Base-by-base conservation (phyloP, 768 basidiomycete genomes). In the Mycena rosella region DNA sequence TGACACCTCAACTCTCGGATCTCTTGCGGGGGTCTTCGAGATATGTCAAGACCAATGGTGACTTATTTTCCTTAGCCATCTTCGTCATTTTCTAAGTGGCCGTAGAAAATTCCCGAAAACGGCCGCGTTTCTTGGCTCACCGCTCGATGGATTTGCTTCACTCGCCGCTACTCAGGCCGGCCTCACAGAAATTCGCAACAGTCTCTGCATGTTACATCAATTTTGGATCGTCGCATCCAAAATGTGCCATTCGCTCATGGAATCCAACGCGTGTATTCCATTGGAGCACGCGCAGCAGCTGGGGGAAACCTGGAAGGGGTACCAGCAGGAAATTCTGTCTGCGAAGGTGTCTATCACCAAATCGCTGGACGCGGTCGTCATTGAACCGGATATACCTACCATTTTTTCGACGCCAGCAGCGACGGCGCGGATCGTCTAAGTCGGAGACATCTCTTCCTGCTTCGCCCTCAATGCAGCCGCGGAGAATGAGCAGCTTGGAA, bases 391-490 rank as follows among this genome's bases (percentile, higher is more conserved):
- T n/a, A n/a, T n/a, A n/a, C 20, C 42, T 48, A 1, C n/a, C n/a
- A n/a, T n/a, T n/a, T 40, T 38, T 15, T 20, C 67, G 61, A 38
- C 67, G 67, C 10, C 49, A 45, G 48, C 67, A 22, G 32, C 61
- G 67, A 30, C 67, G 66, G 3, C 54, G 67, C 4, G 56, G 48
- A 24, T 68, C 67, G 11, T 68, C 56, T 34, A 68, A 63, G 61
- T 68, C 67, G 26, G 56, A 63, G n/a, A 29, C 42, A 5, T 68
- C 67, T 17, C 17, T 44, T 20, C 49, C 61, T n/a, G 30, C 48
- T 29, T 57, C 54, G 7, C 45, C n/a, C 45, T 5, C 14, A 6
- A 30, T 14, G 9, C 44, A 20, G 44, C 59, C 65, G 6, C 65
- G 65, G 20, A 53, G 45, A 47, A 60, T 48, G 56, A 48, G 55